Evolutionary conservation across 208 protist species (phyloP), one percentile per base, ranked within the genome.

Genomic region (Acanthamoeba healyi): DNA sequence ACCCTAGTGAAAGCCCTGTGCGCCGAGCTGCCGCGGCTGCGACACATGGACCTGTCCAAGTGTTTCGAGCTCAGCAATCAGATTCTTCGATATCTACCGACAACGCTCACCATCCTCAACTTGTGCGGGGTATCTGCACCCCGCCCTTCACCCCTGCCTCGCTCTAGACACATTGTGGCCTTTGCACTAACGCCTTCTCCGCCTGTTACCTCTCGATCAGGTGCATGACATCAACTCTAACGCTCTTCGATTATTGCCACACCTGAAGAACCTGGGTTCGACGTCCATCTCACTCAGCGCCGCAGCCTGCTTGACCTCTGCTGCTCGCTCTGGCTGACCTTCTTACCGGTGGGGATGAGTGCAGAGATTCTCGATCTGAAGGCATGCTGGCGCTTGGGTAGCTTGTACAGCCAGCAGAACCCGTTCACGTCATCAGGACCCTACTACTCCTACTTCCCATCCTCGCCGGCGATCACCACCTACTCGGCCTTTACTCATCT

Each of bases 371-470:
- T 70, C 7, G 61, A 70, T 24, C 29, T 70, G 61, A 26, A 70
- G n/a, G 61, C 61, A 10, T 70, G 61, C 29, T 70, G 61, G 61
- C 61, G 61, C 7, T 24, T 70, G 22, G 61, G 61, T 24, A 70
- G 61, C 29, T 26, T 70, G 14, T 70, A 70, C 61, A 70, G 61
- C 29, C 61, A 70, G 22, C 61, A 70, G 29, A 70, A 70, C 61
- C 61, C 61, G 61, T 70, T 70, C 29, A 70, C 61, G 6, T 70
- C 61, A 24, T 70, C 61, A 10, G 61, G 61, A 7, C 61, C 61
- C 61, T 70, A 70, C 61, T 70, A 70, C 61, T 70, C 61, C 61
- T 70, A 70, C 61, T 70, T 70, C 29, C 61, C 61, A 36, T 7
- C 61, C 19, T 70, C 19, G 19, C 61, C 61, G 29, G 9, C 61